Percentiles rank a stretch among this genome's conserved stretches.
These are phyloP conservation scores for Curvularia sp. DNA, from an alignment of 2,329 filamentous ascomycete species.

Conservation along the genomic window DNA sequence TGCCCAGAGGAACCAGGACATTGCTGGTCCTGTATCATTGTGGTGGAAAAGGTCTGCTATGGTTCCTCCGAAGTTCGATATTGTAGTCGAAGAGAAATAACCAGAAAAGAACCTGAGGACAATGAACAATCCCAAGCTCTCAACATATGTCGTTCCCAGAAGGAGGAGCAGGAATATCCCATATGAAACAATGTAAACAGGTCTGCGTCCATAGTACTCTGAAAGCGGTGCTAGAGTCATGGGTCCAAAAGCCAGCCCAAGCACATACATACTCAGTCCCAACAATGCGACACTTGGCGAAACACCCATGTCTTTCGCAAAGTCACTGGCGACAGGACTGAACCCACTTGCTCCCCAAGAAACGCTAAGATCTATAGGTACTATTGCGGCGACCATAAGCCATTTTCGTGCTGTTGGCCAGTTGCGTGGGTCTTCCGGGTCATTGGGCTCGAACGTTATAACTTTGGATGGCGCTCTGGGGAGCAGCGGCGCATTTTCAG, in stretches of 20 bases:
- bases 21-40: slow-evolving; percentile 52
- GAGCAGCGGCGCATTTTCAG: slow-evolving; percentile 22
- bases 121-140: slow-evolving; percentile 53
- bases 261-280: slow-evolving; percentile 56
- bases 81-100: slow-evolving; percentile 53
- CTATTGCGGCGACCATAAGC: slow-evolving; percentile 46
- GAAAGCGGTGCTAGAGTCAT: slow-evolving; percentile 47
- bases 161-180: slow-evolving; percentile 54
- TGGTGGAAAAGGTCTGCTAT: slow-evolving; percentile 56
- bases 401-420: slow-evolving; percentile 46
- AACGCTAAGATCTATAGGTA: slow-evolving; percentile 47
- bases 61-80: slow-evolving; percentile 53
- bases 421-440: slow-evolving; percentile 46
- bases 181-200: slow-evolving; percentile 55
- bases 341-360: slow-evolving; percentile 58
- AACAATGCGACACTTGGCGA: slow-evolving; percentile 53
- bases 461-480: slow-evolving; percentile 13
- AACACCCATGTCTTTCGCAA: slow-evolving; percentile 52
- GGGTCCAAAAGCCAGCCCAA: slow-evolving; percentile 54
- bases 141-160: slow-evolving; percentile 53
- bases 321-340: slow-evolving; percentile 53
- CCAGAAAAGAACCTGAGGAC: slow-evolving; percentile 55
- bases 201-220: slow-evolving; percentile 53
- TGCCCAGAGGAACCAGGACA: slow-evolving; percentile 56
- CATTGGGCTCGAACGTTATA: slow-evolving; percentile 26